phyloP scores from a whole-genome alignment of 805 yeast species.

The Candida yuanshanica region DNA sequence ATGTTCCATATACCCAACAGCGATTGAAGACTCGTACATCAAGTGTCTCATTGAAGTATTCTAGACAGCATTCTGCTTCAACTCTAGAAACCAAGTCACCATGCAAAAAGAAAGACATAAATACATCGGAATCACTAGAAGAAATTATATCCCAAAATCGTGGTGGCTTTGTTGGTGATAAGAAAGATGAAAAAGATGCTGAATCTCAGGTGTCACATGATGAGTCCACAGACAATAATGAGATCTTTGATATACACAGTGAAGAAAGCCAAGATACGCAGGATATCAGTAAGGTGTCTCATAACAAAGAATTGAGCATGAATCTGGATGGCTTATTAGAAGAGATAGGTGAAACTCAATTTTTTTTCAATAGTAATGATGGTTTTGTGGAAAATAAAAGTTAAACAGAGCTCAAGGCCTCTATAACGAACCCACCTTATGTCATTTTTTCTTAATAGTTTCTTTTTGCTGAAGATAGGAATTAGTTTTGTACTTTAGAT shows the following conservation, averaged over 20 bases:
- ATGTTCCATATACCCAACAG: slow-evolving; percentile 20
- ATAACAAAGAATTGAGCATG: slow-evolving; percentile 2
- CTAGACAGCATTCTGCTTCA: not conserved
- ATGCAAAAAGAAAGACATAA: not conserved
- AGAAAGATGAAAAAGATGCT: slow-evolving; percentile 1
- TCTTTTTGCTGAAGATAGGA: too few species aligned
- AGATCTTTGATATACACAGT: slow-evolving; percentile 8
- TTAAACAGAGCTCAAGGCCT: too few species aligned
- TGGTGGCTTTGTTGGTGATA: slow-evolving; percentile 15
- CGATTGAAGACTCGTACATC: slow-evolving; percentile 9
- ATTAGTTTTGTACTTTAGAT: too few species aligned
- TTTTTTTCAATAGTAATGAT: slow-evolving; percentile 4
- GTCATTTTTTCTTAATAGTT: too few species aligned
- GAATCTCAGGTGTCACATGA: not conserved
- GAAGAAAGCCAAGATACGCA: slow-evolving; percentile 7
- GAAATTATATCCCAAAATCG: slow-evolving; percentile 11
- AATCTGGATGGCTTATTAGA: slow-evolving; percentile 18
- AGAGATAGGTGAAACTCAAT: slow-evolving; percentile 19
- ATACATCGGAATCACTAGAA: slow-evolving; percentile 3
- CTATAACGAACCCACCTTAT: too few species aligned
- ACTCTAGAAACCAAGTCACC: not conserved
- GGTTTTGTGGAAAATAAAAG: too few species aligned
- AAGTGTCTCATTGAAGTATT: slow-evolving; percentile 4
- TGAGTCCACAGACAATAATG: slow-evolving; percentile 2
- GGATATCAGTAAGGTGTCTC: slow-evolving; percentile 11